phyloP scores from a whole-genome alignment of 192 early-diverging fungal genomes.

The Linnemannia schmuckeri region DNA sequence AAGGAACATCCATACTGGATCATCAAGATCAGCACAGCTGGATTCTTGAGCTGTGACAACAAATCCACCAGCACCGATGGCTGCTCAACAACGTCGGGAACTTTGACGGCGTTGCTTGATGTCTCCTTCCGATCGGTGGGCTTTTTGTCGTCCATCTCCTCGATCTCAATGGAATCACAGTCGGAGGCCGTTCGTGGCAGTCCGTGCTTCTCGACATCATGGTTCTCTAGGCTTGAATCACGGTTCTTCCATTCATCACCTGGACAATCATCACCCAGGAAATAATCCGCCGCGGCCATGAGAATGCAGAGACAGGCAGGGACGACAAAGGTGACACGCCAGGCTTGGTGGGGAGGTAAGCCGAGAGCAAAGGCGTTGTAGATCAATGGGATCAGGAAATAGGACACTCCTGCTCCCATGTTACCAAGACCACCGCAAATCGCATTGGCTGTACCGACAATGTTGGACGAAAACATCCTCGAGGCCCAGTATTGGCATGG shows the following conservation, averaged over 20 bases:
- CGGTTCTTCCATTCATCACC: slow-evolving; percentile 45
- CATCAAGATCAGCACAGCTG: slow-evolving; percentile 63
- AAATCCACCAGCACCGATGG: slow-evolving; percentile 14
- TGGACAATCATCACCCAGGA: slow-evolving; percentile 63
- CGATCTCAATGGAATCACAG: slow-evolving; percentile 12
- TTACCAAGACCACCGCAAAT: slow-evolving; percentile 79
- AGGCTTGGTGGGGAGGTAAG: slow-evolving; percentile 55
- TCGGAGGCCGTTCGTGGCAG: slow-evolving; percentile 21
- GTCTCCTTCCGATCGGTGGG: not conserved
- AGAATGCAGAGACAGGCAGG: slow-evolving; percentile 52
- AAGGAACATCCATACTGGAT: slow-evolving; percentile 73
- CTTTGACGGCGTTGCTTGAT: not conserved
- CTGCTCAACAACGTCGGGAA: not conserved
- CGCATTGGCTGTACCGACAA: slow-evolving; percentile 79
- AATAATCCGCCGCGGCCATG: slow-evolving; percentile 40
- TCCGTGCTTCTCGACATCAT: slow-evolving; percentile 35
- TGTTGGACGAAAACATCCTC: slow-evolving; percentile 63
- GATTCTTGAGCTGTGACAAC: slow-evolving; percentile 38
- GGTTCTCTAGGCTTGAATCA: not conserved
- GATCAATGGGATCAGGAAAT: slow-evolving; percentile 71
- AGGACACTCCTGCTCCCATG: slow-evolving; percentile 75
- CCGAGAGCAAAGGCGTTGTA: slow-evolving; percentile 53
- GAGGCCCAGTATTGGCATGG: slow-evolving; percentile 82
- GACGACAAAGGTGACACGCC: slow-evolving; percentile 62
- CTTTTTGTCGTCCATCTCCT: slow-evolving; percentile 11